Evolutionary conservation across 306 rosid genomes (phyloP).

Genomic region (Cyclanthera cordifolia): DNA sequence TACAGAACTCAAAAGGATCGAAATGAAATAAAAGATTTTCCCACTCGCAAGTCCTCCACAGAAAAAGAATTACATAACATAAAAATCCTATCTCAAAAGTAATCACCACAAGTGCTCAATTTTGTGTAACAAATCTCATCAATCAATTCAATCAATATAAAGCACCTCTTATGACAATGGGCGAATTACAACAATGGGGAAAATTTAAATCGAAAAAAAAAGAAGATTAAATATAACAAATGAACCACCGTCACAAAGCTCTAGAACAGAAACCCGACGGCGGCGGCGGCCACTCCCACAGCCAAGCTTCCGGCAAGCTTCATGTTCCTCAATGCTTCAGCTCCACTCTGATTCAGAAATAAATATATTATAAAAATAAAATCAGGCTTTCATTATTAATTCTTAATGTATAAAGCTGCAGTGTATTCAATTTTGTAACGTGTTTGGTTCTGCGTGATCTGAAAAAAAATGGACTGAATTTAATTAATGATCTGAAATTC

Average conservation of each 20-base stretch:
- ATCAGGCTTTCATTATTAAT: too few relatives aligned
- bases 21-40: constrained; percentile 3
- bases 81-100: neutral
- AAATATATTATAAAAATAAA: neutral
- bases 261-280: constrained; percentile 44
- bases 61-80: constrained; percentile 4
- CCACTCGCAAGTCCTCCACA: neutral
- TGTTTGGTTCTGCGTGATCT: neutral
- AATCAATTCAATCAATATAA: constrained; percentile 7
- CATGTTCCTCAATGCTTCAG: constrained; percentile 30
- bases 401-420: too few relatives aligned
- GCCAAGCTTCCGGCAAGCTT: constrained; percentile 46
- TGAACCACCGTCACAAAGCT: neutral
- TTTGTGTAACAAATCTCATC: neutral
- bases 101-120: neutral
- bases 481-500: neutral
- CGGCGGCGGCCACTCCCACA: constrained; percentile 36
- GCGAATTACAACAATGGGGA: neutral
- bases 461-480: neutral
- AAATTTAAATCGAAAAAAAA: neutral
- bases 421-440: neutral
- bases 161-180: constrained; percentile 8
- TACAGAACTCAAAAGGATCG: neutral
- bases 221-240: constrained; percentile 7
- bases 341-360: constrained; percentile 53